phyloP scores from a whole-genome alignment of 768 basidiomycete genomes.

The Amanita fuliginea region DNA sequence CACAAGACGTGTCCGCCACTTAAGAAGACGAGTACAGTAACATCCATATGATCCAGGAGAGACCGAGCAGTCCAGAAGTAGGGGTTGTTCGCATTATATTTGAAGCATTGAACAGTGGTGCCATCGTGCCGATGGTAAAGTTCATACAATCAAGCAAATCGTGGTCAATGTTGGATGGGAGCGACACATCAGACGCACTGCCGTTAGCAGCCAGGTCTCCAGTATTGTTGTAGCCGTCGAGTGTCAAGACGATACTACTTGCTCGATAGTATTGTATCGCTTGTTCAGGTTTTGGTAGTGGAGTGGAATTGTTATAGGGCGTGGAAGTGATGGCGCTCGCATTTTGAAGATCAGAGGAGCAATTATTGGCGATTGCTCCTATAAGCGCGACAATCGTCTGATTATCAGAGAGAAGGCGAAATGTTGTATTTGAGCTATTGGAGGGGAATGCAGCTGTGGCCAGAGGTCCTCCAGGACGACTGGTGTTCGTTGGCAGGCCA shows the following conservation, averaged over 20 bases:
- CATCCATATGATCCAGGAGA: conserved; percentile 14
- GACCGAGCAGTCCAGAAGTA: conserved; percentile 4
- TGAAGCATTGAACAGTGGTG: conserved; percentile 38
- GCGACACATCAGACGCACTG: conserved; percentile 32
- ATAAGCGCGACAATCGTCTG: conserved; percentile 34
- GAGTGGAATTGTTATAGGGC: conserved; percentile 20
- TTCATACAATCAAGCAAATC: conserved; percentile 49
- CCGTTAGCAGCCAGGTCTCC: conserved; percentile 29
- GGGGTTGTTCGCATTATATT: conserved; percentile 7
- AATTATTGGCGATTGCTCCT: conserved; percentile 28
- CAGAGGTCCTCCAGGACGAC: conserved; percentile 39
- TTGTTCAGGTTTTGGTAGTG: conserved; percentile 35
- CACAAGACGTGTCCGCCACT: too few species aligned
- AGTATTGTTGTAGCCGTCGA: conserved; percentile 61
- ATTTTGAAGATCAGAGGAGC: conserved; percentile 18
- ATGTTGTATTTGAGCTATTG: conserved; percentile 26
- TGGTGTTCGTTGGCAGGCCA: conserved; percentile 23
- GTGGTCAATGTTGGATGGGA: conserved; percentile 41
- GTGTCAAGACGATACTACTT: conserved; percentile 47
- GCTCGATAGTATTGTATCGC: conserved; percentile 62
- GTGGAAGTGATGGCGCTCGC: conserved; percentile 13
- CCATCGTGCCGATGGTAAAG: conserved; percentile 44
- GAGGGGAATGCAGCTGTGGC: conserved; percentile 32
- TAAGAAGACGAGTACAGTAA: conserved; percentile 13
- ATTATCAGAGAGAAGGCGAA: conserved; percentile 38